Conservation (phyloP, 768 basidiomycete genomes). For the Psilocybe subaeruginosa region DNA sequence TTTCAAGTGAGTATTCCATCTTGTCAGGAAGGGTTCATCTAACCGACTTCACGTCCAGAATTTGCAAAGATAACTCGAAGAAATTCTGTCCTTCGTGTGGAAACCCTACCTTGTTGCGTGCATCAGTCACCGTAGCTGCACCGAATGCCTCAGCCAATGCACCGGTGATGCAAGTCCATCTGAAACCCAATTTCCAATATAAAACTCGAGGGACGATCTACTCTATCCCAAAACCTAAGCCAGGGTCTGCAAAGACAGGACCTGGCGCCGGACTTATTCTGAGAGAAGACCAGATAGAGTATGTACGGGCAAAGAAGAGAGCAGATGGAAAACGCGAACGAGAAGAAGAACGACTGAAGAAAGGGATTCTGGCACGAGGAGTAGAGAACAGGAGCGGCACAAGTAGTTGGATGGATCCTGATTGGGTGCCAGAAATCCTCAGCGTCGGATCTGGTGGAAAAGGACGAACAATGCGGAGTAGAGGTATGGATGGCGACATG, state of each 20-base stretch:
- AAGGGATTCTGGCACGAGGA: constrained; percentile 55
- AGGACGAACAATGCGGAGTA: constrained; percentile 55
- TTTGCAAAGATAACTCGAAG: constrained; percentile 93
- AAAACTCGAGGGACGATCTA: constrained; percentile 89
- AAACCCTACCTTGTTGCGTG: constrained; percentile 86
- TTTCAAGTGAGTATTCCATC: constrained; percentile 86
- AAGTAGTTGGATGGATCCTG: constrained; percentile 93
- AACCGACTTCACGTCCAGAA: constrained; percentile 46
- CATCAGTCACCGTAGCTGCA: constrained; percentile 84
- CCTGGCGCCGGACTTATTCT: constrained; percentile 83
- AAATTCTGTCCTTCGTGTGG: constrained; percentile 99
- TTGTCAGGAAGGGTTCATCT: constrained; percentile 15
- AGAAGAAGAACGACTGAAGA: constrained; percentile 78
- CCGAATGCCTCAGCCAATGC: constrained; percentile 62
- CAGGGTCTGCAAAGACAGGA: constrained; percentile 85
- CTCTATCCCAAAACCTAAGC: constrained; percentile 88
- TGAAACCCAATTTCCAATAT: constrained; percentile 96
- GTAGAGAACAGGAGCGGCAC: constrained; percentile 52
- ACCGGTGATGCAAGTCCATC: constrained; percentile 83
- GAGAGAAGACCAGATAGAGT: constrained; percentile 92
- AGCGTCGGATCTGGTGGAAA: constrained; percentile 70
- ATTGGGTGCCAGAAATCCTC: constrained; percentile 88
- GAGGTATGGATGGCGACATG: constrained; percentile 66
- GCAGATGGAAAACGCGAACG: constrained; percentile 74
- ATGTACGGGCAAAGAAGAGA: constrained; percentile 77